These are phyloP conservation scores for Penicillium sp. DNA, from an alignment of 2,329 filamentous ascomycete genomes.

Conservation along the genomic window DNA sequence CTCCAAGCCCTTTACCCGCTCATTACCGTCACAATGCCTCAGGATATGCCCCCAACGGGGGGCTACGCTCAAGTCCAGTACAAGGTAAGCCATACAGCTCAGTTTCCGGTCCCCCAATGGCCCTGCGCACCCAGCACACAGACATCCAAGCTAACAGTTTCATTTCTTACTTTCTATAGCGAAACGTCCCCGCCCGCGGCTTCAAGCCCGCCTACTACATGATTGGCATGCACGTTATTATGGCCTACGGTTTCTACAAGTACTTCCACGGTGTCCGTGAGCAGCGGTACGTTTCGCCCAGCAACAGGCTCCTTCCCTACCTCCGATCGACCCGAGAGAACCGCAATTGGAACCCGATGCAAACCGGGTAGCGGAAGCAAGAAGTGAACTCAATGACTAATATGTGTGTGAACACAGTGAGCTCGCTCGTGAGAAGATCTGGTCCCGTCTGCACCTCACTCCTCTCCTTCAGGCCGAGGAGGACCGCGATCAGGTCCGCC, in stretches of 20 bases:
- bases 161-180: constrained; percentile 50
- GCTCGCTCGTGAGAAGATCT: constrained; percentile 95
- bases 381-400: constrained; percentile 1
- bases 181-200: constrained; percentile 87
- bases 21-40: constrained; percentile 67
- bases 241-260: constrained; percentile 90
- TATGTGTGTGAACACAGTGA: constrained; percentile 60
- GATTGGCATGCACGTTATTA: constrained; percentile 71
- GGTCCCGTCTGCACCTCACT: constrained; percentile 92
- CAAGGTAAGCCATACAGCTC: constrained; percentile 64
- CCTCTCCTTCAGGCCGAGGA: constrained; percentile 94
- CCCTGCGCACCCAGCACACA: constrained; percentile 2
- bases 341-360: constrained; percentile 11
- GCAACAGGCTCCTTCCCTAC: not conserved
- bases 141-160: constrained; percentile 10
- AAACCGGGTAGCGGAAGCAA: not conserved
- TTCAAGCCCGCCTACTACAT: constrained; percentile 83
- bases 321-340: constrained; percentile 15
- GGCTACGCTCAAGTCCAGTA: constrained; percentile 97
- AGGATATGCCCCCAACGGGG: constrained; percentile 94
- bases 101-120: not conserved
- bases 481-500: constrained; percentile 88
- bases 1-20: constrained; percentile 22
- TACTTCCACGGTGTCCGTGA: constrained; percentile 80
- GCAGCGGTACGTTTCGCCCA: constrained; percentile 68